Base-by-base conservation (phyloP, 2,329 filamentous ascomycete species). In the Cladosporium phlei region DNA sequence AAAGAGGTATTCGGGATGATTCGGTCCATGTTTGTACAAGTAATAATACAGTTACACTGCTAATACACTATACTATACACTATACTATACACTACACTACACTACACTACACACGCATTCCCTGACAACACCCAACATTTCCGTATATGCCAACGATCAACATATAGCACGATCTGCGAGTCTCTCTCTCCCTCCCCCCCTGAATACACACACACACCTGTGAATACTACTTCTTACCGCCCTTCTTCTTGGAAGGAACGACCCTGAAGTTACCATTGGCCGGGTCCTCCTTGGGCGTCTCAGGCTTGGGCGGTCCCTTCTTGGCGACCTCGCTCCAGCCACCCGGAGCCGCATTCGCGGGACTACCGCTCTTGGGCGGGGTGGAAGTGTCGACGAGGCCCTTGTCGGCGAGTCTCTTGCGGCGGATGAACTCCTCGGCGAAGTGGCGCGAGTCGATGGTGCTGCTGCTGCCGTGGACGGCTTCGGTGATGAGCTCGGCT, bases 281-380 rank as follows among this genome's bases (percentile, higher is more conserved):
- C 66, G 63, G 38, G 19, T 45, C 42, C 22, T 67, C 60, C 60
- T 70, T 69, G 17, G 42, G 42, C 24, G 42, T 45, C 39, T 62
- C 68, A 51, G 65, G 52, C 62, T 62, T 58, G 57, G 55, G 49
- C 39, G 70, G 72, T 19, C 86, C 85, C 76, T 96, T 96, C 82
- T 97, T 97, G 1, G 93, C 93, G 43, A 98, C 93, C 70, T 97
- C 93, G 58, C 78, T 95, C 93, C 93, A 98, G 16, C 91, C 91
- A 46, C 86, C 83, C 55, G 69, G 66, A 45, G 63, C 67, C 54
- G 66, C 72, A 51, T 59, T 66, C 62, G 52, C 69, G 3, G 80
- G 77, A 46, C 70, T 77, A 27, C 71, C 69, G 39, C 70, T 75
- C 38, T 78, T 74, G 12, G 80, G 75, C 2, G 55, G 55, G 24